These are phyloP conservation scores for Solanum medicagineum DNA, from an alignment of 257 asterid species.

Conservation along the genomic window DNA sequence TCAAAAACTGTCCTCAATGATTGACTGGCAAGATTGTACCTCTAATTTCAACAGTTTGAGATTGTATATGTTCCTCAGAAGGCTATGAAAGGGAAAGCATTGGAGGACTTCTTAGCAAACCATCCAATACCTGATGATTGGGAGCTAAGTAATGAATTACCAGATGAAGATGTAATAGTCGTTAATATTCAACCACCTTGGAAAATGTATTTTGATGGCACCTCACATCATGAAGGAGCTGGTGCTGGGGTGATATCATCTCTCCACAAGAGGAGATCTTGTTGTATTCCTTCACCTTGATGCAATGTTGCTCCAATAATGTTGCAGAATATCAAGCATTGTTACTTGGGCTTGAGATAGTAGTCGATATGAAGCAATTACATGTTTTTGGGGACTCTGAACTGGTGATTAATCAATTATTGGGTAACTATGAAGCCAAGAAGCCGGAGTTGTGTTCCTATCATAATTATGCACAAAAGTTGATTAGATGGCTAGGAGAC, in stretches of 20 bases:
- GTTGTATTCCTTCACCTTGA: background rate
- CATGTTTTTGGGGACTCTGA: no score
- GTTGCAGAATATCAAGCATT: background rate
- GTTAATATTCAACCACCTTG: background rate
- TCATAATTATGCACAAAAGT: no score
- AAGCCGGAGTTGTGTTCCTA: no score
- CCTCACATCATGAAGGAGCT: no score
- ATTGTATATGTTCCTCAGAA: background rate
- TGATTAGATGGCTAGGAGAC: background rate
- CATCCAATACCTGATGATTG: background rate
- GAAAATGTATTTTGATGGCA: background rate
- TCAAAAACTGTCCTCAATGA: background rate
- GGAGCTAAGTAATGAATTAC: background rate
- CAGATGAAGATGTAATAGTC: background rate
- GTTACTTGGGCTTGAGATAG: no score
- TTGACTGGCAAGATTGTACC: background rate
- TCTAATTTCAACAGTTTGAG: background rate
- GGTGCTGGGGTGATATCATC: background rate
- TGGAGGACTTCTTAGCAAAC: background rate
- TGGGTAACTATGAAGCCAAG: no score
- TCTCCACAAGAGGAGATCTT: background rate
- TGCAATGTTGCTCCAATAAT: background rate
- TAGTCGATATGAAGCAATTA: no score
- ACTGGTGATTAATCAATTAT: no score
- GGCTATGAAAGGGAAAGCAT: background rate